Evolutionary conservation across 163 green algal species (phyloP).

Genomic region (Scenedesmus sp.): DNA sequence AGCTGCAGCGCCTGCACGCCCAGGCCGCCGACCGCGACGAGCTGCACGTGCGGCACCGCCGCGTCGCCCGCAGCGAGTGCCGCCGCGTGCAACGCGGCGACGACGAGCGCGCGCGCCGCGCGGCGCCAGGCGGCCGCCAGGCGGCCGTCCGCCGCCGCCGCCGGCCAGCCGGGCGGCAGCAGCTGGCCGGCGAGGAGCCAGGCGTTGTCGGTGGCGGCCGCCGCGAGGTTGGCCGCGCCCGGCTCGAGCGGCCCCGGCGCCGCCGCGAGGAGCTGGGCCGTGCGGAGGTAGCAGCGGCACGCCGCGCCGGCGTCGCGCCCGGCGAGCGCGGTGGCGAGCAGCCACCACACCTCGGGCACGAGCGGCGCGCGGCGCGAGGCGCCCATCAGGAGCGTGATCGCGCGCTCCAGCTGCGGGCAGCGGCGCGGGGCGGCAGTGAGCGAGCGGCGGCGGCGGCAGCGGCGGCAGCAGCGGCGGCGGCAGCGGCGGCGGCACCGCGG

Average conservation of each 20-base stretch:
- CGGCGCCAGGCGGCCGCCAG: background rate
- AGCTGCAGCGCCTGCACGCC: constrained; percentile 29
- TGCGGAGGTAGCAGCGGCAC: background rate
- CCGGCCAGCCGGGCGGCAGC: constrained; percentile 18
- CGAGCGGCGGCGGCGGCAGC: too few relatives aligned
- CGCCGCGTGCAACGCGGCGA: background rate
- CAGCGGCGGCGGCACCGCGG: too few relatives aligned
- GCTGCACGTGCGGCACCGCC: constrained; percentile 1
- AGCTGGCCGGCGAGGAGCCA: constrained; percentile 7
- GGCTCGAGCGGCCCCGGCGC: background rate
- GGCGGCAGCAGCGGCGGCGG: too few relatives aligned
- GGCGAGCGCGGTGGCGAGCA: constrained; percentile 9
- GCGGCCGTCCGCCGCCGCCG: constrained; percentile 11
- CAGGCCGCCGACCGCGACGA: constrained; percentile 12
- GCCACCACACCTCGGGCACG: constrained; percentile 17
- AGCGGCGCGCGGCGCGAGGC: background rate
- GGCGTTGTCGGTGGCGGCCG: constrained; percentile 23
- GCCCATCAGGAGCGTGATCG: background rate
- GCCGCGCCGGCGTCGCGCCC: background rate
- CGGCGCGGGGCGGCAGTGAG: too few relatives aligned
- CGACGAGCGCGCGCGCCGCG: background rate
- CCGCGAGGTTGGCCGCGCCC: background rate
- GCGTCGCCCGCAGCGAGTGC: too few relatives aligned
- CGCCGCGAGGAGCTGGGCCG: constrained; percentile 3
- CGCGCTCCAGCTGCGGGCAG: constrained; percentile 10